A percentile compares a stretch with the other conserved stretches of the same genome.
Evolutionary conservation across 345 rosid genomes (phyloP).

Genomic region (Eucalyptus pauciflora): DNA sequence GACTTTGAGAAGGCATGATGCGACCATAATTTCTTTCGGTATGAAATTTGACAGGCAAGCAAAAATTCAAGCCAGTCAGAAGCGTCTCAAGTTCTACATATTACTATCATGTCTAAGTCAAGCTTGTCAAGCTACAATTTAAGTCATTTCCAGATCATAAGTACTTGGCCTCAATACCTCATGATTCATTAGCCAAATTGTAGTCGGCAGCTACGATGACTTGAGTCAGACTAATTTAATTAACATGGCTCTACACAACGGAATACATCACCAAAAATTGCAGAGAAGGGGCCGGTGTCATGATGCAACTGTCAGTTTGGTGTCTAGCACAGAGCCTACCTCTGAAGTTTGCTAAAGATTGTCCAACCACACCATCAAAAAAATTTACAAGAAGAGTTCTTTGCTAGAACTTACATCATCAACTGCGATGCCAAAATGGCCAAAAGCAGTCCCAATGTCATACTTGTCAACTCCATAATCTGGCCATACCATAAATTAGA

Average conservation of each 20-base stretch:
- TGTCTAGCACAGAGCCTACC: background rate
- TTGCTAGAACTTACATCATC: constrained; percentile 65
- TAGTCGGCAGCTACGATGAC: background rate
- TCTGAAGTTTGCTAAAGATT: background rate
- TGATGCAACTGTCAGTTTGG: background rate
- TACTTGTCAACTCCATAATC: constrained; percentile 96
- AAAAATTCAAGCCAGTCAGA: background rate
- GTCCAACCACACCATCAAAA: background rate
- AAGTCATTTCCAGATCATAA: background rate
- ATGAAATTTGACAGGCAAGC: background rate
- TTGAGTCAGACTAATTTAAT: background rate
- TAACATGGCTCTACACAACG: background rate
- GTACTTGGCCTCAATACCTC: background rate
- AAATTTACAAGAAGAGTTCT: background rate
- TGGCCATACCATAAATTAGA: constrained; percentile 7
- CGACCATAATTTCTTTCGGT: background rate
- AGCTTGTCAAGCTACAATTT: background rate
- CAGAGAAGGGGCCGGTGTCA: background rate
- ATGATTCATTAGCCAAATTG: background rate
- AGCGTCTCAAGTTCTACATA: background rate
- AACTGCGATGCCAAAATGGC: constrained; percentile 94
- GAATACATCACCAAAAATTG: background rate
- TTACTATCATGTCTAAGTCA: background rate
- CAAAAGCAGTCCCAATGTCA: constrained; percentile 84
- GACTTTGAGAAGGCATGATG: background rate